Base-by-base conservation (phyloP, 2,329 filamentous ascomycete genomes). In the Achaetomium macrosporum region DNA sequence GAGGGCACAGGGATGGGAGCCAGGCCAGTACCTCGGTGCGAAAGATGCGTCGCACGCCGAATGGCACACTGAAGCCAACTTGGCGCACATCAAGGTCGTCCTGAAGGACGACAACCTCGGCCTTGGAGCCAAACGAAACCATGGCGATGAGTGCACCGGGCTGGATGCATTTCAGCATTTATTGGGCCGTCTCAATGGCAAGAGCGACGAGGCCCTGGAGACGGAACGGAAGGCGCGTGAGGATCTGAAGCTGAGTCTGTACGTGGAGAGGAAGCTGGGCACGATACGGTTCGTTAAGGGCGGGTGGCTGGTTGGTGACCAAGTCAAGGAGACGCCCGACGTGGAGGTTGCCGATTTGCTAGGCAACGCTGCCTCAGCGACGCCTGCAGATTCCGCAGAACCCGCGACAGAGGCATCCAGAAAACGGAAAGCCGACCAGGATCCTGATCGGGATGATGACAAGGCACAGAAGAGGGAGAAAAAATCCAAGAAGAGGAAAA, bases 41-140 rank as follows among this genome's bases (percentile, higher is more conserved):
- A 79, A 85, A 63, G 78, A 90, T 66, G 84, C 90, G 8, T 71
- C 83, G 0, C 90, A 96, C 63, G 78, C 87, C 30, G 81, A 83
- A 43, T 81, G 87, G 57, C 88, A 91, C 69, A 91, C 87, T 19
- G 81, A 83, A 3, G 90, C 88, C 39, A 95, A 87, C 68, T 81
- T 87, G 25, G 89, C 89, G 3, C 88, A 95, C 66, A 93, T 97
- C 63, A 85, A 87, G 55, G 88, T 95, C 37, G 72, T 83, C 30
- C 72, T 96, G 58, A 96, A 96, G 66, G 91, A 97, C 65, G 90
- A 97, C 67, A 95, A 85, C 62, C 81, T 95, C 41, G 93, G 93
- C 2, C 75, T 99, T 41, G 93, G 93, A 30, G 93, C 91, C 59
- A 86, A 86, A 68, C 77, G 82, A 58, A 85, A 85, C 50, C 83